phyloP scores from a whole-genome alignment of 805 yeast genomes.

The Starmerella bombi region DNA sequence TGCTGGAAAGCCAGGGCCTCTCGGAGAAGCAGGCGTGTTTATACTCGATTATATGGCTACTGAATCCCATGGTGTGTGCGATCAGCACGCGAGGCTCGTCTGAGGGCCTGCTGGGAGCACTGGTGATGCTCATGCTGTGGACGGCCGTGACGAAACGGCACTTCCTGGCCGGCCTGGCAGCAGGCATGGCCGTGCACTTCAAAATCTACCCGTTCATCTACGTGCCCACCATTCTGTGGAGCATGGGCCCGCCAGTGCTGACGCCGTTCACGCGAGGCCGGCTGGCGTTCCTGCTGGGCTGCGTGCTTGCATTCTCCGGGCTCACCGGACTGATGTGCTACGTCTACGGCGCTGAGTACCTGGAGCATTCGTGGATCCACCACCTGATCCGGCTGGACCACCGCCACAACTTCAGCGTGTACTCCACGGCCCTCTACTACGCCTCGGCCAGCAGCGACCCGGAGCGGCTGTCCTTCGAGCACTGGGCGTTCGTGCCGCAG shows the following conservation, averaged over 20 bases:
- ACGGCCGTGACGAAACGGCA: slow-evolving; percentile 32
- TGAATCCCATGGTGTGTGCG: slow-evolving; percentile 90
- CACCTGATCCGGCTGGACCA: slow-evolving; percentile 80
- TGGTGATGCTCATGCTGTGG: slow-evolving; percentile 45
- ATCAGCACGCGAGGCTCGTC: slow-evolving; percentile 89
- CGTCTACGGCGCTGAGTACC: slow-evolving; percentile 59
- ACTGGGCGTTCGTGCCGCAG: slow-evolving; percentile 75
- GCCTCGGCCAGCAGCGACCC: slow-evolving; percentile 23
- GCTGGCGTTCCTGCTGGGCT: slow-evolving; percentile 31
- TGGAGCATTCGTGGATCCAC: slow-evolving; percentile 67
- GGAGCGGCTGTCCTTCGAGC: slow-evolving; percentile 20
- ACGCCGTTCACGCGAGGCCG: slow-evolving; percentile 32
- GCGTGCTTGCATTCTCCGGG: slow-evolving; percentile 33
- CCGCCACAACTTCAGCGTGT: slow-evolving; percentile 85
- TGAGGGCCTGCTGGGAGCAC: slow-evolving; percentile 73
- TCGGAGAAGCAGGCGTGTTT: slow-evolving; percentile 29
- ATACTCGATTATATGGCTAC: slow-evolving; percentile 59
- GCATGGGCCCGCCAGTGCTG: slow-evolving; percentile 24
- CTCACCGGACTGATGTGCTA: slow-evolving; percentile 50
- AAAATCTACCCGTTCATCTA: slow-evolving; percentile 88
- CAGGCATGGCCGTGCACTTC: slow-evolving; percentile 77
- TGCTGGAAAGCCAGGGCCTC: slow-evolving; percentile 19
- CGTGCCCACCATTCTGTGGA: slow-evolving; percentile 53
- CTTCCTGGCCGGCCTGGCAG: slow-evolving; percentile 34
- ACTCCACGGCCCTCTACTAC: slow-evolving; percentile 51